Conservation (phyloP, 176 grass and related monocot genomes). For the Puccinellia tenuiflora region DNA sequence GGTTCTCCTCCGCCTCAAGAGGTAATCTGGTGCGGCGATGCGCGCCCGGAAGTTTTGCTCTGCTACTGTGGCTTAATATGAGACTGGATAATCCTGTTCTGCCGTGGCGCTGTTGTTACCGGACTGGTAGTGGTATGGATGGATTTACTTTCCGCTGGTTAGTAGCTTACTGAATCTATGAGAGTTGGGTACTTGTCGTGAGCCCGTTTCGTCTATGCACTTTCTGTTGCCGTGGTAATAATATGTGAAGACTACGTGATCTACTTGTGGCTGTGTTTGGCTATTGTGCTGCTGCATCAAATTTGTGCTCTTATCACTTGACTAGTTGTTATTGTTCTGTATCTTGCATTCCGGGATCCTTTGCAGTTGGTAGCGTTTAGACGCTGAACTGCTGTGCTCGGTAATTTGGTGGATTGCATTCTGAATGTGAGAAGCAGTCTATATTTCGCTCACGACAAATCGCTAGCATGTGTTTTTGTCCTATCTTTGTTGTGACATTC, state of each 20-base stretch:
- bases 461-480: background rate
- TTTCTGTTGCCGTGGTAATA: conserved; percentile 24
- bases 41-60: conserved; percentile 31
- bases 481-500: background rate
- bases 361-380: no score
- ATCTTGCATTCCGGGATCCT: background rate
- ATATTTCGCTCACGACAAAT: background rate
- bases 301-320: background rate
- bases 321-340: background rate
- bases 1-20: conserved; percentile 33
- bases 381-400: background rate
- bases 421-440: background rate
- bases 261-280: background rate
- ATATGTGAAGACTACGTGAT: conserved; percentile 28
- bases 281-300: background rate
- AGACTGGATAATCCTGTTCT: conserved; percentile 18
- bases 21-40: conserved; percentile 33
- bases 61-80: conserved; percentile 23
- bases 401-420: background rate
- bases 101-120: conserved; percentile 23
- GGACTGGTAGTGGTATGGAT: conserved; percentile 5
- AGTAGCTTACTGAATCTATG: conserved; percentile 4
- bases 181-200: background rate
- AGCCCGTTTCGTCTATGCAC: background rate
- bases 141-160: background rate